phyloP scores from a whole-genome alignment of 805 yeast species.

The Candida boleticola region DNA sequence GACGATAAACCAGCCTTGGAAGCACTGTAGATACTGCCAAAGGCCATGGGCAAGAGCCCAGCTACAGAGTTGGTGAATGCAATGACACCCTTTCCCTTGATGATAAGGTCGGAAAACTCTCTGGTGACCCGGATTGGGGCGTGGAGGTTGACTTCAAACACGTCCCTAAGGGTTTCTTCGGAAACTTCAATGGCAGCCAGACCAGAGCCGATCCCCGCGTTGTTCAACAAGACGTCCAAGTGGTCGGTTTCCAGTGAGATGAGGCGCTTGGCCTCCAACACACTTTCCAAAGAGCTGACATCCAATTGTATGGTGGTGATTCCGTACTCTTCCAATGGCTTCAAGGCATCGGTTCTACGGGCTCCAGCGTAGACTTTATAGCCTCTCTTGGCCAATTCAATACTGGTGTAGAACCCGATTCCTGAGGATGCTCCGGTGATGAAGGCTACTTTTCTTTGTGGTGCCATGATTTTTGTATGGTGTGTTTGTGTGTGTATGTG shows the following conservation, averaged over 20 bases:
- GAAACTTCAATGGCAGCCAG: too few relatives aligned
- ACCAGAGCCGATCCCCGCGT: conserved; percentile 35
- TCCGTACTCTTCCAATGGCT: conserved; percentile 20
- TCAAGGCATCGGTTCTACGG: conserved; percentile 20
- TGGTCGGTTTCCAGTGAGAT: conserved; percentile 20
- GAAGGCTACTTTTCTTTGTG: too few relatives aligned
- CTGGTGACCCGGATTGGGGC: conserved; percentile 37
- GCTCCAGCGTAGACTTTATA: conserved; percentile 35
- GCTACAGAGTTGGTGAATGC: conserved; percentile 38
- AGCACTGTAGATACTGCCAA: conserved; percentile 30
- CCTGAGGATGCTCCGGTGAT: conserved; percentile 62
- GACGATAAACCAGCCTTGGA: conserved; percentile 25
- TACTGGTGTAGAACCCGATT: conserved; percentile 49
- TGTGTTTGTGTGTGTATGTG: too few relatives aligned
- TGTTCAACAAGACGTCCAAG: conserved; percentile 38
- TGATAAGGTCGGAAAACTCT: conserved; percentile 26
- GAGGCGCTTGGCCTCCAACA: conserved; percentile 17
- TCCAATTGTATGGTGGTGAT: conserved; percentile 27
- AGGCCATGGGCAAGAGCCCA: conserved; percentile 30
- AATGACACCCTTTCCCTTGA: conserved; percentile 32
- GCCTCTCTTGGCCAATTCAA: conserved; percentile 40
- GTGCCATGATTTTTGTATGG: too few relatives aligned
- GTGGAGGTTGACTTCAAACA: conserved; percentile 38
- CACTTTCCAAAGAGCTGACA: conserved; percentile 25
- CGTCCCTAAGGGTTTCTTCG: too few relatives aligned